Conservation (phyloP, 2,329 filamentous ascomycete species). For the Ceratocystis colombiana region DNA sequence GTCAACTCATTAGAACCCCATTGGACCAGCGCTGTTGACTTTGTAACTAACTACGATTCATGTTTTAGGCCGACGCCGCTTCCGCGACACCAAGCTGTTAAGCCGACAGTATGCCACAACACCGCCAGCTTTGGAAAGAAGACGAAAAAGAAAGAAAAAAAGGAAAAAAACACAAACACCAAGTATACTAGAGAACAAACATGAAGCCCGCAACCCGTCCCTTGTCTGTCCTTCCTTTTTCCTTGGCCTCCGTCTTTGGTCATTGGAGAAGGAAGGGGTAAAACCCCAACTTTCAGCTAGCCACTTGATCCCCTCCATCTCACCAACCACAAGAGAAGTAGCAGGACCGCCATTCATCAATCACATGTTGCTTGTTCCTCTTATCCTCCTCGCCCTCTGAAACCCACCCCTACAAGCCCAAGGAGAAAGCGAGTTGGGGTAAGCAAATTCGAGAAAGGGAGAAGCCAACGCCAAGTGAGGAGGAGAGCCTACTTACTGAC, state of each 20-base stretch:
- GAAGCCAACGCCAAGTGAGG: neutral
- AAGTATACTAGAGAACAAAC: too few relatives aligned
- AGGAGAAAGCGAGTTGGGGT: neutral
- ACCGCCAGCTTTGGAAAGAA: too few relatives aligned
- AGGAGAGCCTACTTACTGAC: neutral
- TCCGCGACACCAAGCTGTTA: too few relatives aligned
- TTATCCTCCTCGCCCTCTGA: constrained; percentile 6
- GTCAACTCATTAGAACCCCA: too few relatives aligned
- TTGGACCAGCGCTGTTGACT: too few relatives aligned
- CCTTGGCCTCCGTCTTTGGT: neutral
- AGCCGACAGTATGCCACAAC: too few relatives aligned
- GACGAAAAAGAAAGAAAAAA: too few relatives aligned
- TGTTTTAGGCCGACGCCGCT: too few relatives aligned
- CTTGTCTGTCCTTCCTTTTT: too few relatives aligned
- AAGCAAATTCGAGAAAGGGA: neutral
- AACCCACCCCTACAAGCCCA: neutral
- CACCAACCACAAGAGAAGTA: constrained; percentile 7
- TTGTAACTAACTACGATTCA: too few relatives aligned
- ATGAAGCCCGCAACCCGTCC: too few relatives aligned
- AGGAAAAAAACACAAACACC: too few relatives aligned
- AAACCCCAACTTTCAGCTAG: constrained; percentile 10
- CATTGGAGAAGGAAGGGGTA: neutral
- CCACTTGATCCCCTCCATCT: neutral
- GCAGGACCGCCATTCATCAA: neutral
- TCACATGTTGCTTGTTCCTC: neutral